These are phyloP conservation scores for Xanthoconium stramineum DNA, from an alignment of 768 basidiomycete genomes.

Conservation along the genomic window DNA sequence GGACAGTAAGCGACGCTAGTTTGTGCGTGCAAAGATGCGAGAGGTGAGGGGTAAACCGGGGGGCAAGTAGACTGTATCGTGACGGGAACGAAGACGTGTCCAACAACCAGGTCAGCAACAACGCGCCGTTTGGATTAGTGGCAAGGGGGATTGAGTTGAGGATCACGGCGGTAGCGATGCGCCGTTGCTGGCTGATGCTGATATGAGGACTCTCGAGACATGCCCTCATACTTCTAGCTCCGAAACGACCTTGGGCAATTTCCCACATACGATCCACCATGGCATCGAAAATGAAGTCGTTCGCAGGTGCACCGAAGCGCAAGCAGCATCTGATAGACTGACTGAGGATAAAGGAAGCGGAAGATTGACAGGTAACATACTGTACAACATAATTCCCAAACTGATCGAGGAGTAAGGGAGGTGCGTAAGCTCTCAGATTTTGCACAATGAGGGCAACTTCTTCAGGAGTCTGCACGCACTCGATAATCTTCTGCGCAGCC, in stretches of 20 bases:
- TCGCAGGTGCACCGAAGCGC: slow-evolving; percentile 83
- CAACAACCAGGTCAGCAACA: slow-evolving; percentile 93
- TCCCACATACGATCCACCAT: slow-evolving; percentile 99
- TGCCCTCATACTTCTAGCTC: slow-evolving; percentile 96
- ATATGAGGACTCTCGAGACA: slow-evolving; percentile 91
- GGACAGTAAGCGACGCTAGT: slow-evolving; percentile 89
- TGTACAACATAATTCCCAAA: slow-evolving; percentile 93
- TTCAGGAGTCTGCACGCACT: slow-evolving; percentile 84
- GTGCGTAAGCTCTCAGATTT: slow-evolving; percentile 86
- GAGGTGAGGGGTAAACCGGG: slow-evolving; percentile 93
- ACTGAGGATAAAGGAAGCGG: neutral
- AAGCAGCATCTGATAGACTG: slow-evolving; percentile 69
- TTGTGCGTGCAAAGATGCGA: slow-evolving; percentile 98
- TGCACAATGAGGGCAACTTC: slow-evolving; percentile 83
- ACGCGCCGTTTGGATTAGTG: slow-evolving; percentile 95
- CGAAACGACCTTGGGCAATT: slow-evolving; percentile 95
- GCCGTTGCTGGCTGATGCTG: slow-evolving; percentile 86
- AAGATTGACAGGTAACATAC: slow-evolving; percentile 43
- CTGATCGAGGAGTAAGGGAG: slow-evolving; percentile 90
- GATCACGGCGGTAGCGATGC: slow-evolving; percentile 90
- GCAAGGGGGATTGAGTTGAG: slow-evolving; percentile 97
- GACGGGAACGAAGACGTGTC: slow-evolving; percentile 94
- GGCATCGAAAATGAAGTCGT: slow-evolving; percentile 96
- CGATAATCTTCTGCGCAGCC: slow-evolving; percentile 99
- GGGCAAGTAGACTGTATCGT: slow-evolving; percentile 91